Conservation (phyloP, 2,329 filamentous ascomycete genomes). For the Penicillium occitanis region DNA sequence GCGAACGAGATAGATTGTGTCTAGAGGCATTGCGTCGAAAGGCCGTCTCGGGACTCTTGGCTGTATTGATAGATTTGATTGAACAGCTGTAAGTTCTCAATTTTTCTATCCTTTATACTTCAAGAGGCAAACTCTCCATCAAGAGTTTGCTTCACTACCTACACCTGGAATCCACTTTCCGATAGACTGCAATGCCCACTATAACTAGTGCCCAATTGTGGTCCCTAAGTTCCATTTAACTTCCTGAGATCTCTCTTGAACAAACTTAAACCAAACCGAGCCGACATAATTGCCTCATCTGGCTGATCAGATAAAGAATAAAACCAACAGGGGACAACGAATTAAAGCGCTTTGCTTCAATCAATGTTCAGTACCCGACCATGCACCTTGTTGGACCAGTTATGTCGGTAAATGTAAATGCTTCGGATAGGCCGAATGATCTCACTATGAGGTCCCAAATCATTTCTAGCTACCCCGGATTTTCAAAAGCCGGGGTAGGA, state of each 20-base stretch:
- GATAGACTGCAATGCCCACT: not conserved
- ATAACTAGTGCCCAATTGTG: not conserved
- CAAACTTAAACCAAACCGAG: not conserved
- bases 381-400: not conserved
- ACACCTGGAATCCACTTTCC: not conserved
- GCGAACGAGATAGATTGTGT: conserved; percentile 70
- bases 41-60: not conserved
- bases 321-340: not conserved
- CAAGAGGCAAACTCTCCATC: not conserved
- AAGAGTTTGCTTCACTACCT: not conserved
- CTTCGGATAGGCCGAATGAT: too few relatives aligned
- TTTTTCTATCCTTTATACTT: not conserved
- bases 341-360: not conserved
- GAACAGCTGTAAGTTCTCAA: not conserved
- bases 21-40: conserved; percentile 56
- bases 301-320: not conserved
- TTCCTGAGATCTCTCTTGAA: not conserved
- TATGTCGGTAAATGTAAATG: not conserved
- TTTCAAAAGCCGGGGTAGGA: not conserved
- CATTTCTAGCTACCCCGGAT: not conserved
- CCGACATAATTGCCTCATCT: not conserved
- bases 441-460: not conserved
- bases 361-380: not conserved
- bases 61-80: not conserved
- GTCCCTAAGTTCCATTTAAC: not conserved